phyloP scores from a whole-genome alignment of 129 eudicot genomes.

The Pulicaria dysenterica region DNA sequence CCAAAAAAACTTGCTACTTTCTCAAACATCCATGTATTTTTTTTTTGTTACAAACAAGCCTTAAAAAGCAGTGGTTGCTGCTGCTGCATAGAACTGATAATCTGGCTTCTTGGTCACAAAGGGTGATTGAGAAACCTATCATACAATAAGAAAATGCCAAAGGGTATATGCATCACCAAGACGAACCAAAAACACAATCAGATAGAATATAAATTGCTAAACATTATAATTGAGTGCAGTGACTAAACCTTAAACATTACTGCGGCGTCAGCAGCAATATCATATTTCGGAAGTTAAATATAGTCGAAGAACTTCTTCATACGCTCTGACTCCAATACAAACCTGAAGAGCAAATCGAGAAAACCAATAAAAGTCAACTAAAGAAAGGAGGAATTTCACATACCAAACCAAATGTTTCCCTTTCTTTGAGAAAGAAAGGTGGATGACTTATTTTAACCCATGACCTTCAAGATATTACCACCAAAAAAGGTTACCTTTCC shows the following conservation, averaged over 20 bases:
- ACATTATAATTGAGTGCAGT: neutral
- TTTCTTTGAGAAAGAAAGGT: too few species aligned
- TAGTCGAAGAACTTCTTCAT: slow-evolving; percentile 88
- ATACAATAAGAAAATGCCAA: too few species aligned
- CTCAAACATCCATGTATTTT: too few species aligned
- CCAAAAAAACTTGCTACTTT: too few species aligned
- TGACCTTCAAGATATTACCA: slow-evolving; percentile 6
- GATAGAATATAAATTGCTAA: neutral
- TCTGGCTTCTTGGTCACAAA: too few species aligned
- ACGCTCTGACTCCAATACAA: slow-evolving; percentile 83
- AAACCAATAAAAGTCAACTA: neutral
- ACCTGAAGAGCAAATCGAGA: slow-evolving; percentile 47
- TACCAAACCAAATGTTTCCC: too few species aligned
- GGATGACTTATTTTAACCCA: neutral
- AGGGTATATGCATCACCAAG: neutral
- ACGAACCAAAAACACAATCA: neutral
- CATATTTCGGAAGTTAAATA: slow-evolving; percentile 91
- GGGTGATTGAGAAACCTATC: neutral
- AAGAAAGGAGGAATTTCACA: too few species aligned
- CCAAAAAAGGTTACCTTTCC: neutral
- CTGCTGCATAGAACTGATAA: too few species aligned
- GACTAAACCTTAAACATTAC: slow-evolving; percentile 80
- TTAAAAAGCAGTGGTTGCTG: too few species aligned
- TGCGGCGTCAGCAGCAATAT: slow-evolving; percentile 92
- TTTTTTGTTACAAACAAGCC: too few species aligned